phyloP scores from a whole-genome alignment of 2,329 filamentous ascomycete species.

The Bipolaris zeicola region DNA sequence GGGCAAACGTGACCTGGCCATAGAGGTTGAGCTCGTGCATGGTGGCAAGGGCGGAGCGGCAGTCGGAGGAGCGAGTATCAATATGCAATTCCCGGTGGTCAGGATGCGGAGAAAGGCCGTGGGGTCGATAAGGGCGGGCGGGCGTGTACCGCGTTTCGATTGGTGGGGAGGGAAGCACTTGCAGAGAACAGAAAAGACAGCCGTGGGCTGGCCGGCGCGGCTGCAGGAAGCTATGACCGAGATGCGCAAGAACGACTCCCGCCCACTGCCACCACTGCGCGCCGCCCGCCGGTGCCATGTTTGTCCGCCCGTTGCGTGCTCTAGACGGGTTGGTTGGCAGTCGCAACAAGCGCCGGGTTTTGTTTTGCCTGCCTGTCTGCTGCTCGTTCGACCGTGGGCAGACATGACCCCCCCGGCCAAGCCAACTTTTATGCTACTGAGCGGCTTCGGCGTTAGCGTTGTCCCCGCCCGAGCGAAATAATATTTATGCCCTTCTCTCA shows the following conservation, averaged over 20 bases:
- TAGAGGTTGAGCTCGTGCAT: constrained; percentile 70
- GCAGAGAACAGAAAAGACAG: constrained; percentile 18
- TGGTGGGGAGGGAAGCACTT: constrained; percentile 27
- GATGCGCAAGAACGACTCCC: constrained; percentile 21
- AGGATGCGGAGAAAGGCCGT: constrained; percentile 28
- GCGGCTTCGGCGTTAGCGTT: constrained; percentile 27
- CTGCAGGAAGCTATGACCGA: constrained; percentile 30
- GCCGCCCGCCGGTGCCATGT: constrained; percentile 11
- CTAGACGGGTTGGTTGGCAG: too few species aligned
- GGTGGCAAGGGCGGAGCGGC: constrained; percentile 22
- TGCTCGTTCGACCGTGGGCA: constrained; percentile 33
- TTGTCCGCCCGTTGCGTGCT: neutral
- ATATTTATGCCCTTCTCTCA: constrained; percentile 33
- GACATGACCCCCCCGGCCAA: constrained; percentile 10
- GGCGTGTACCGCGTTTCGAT: constrained; percentile 20
- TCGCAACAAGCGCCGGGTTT: too few species aligned
- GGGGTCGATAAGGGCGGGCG: constrained; percentile 35
- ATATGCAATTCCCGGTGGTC: constrained; percentile 36
- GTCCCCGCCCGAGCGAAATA: constrained; percentile 20
- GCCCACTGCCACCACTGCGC: constrained; percentile 17
- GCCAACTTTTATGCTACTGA: constrained; percentile 10
- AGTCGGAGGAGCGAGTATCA: constrained; percentile 24
- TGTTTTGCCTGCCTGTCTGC: too few species aligned
- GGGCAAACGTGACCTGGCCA: constrained; percentile 61
- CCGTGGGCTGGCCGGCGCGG: constrained; percentile 19